Base-by-base conservation (phyloP, 78 protist genomes). In the Dictyostelium purpureum region DNA sequence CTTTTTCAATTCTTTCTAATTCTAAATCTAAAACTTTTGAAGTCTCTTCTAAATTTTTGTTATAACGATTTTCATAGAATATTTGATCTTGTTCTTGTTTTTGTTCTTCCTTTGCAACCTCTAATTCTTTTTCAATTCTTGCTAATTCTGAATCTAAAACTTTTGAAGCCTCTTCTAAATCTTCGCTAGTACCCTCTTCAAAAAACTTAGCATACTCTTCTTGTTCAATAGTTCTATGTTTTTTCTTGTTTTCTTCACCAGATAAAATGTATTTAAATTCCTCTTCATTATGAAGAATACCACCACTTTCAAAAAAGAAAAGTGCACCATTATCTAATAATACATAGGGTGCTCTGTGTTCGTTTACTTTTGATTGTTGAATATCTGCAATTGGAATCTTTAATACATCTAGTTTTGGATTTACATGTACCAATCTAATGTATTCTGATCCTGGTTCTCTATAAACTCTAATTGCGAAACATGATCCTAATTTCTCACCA, bases 261-360 rank as follows among this genome's bases (percentile, higher is more conserved):
- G 78, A 74, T 6, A 85, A 47, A 14, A 85, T 85, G 47, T 73
- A 73, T 33, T 45, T 37, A 31, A 85, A 59, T 33, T 38, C 61
- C 7, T 85, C 92, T 16, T n/a, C 19, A 11, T 85, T 28, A 10
- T 18, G 2, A 11, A 73, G 54, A 28, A 40, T 43, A 31, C 83
- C 82, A 47, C 42, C n/a, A 14, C 43, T 77, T 19, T 73, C 83
- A 43, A 85, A 73, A 57, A 85, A 85, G 75, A 85, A 73, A 24
- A 73, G 21, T 31, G 78, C 10, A 35, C 69, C 61, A 31, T 56
- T 51, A 16, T 70, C 63, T 2, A 85, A 47, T 33, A 85, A 10
- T 18, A 73, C 26, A 51, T 56, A 85, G 1, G 82, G 92, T 73
- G 56, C 0, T 2, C 66, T 54, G 4, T 59, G 65, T 5, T 65